A percentile compares a stretch with the other conserved stretches of the same genome.
Evolutionary conservation across 352 stramenopile genomes (phyloP).

Genomic region (Pythium phragmiticola): DNA sequence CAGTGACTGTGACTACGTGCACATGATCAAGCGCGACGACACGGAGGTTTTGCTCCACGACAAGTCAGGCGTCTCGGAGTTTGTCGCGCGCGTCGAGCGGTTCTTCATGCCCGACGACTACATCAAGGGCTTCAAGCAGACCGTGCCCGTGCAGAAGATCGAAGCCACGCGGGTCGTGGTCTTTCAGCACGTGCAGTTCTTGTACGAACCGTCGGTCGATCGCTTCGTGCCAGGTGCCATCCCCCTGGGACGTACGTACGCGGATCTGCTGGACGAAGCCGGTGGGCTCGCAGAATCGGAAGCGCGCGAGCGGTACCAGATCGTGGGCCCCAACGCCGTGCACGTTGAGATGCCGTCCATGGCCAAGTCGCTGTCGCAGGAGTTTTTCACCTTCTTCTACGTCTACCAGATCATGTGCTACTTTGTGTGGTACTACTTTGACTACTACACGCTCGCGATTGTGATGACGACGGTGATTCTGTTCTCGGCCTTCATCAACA

Average conservation of each 20-base stretch:
- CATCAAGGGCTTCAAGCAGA: slow-evolving; percentile 50
- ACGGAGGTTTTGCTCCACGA: slow-evolving; percentile 59
- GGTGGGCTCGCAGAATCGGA: slow-evolving; percentile 46
- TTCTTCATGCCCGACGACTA: slow-evolving; percentile 37
- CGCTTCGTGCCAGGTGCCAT: slow-evolving; percentile 29
- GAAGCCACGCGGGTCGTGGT: slow-evolving; percentile 24
- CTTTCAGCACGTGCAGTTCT: slow-evolving; percentile 33
- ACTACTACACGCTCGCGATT: slow-evolving; percentile 58
- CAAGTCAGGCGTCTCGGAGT: slow-evolving; percentile 50
- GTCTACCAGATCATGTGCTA: slow-evolving; percentile 89
- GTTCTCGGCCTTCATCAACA: slow-evolving; percentile 51
- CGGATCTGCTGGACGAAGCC: slow-evolving; percentile 45
- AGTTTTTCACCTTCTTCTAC: slow-evolving; percentile 76
- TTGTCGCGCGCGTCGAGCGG: slow-evolving; percentile 52
- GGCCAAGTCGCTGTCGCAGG: slow-evolving; percentile 48
- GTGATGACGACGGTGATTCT: slow-evolving; percentile 63
- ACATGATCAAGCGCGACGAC: slow-evolving; percentile 58
- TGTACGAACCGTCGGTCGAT: slow-evolving; percentile 21
- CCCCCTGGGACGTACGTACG: slow-evolving; percentile 43
- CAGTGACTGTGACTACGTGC: slow-evolving; percentile 46
- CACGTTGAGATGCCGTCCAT: slow-evolving; percentile 62
- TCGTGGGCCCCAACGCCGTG: slow-evolving; percentile 60
- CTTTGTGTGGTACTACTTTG: slow-evolving; percentile 76
- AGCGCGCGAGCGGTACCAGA: slow-evolving; percentile 31
- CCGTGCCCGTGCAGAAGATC: slow-evolving; percentile 39